These are phyloP conservation scores for Aspergillus nidulans DNA, from an alignment of 495 filamentous ascomycete genomes.

Conservation along the genomic window DNA sequence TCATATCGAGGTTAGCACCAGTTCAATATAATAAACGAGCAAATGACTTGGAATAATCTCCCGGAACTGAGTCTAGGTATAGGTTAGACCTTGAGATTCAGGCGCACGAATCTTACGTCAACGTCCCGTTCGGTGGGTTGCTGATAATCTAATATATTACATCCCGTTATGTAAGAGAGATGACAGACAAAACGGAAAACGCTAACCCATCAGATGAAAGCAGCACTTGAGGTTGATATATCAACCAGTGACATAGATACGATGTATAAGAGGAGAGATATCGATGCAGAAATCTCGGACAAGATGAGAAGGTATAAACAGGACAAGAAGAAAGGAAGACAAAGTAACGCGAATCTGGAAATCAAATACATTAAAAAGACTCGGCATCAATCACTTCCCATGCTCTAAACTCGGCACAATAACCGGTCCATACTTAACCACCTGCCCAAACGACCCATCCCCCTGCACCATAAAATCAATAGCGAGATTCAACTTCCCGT, in stretches of 20 bases:
- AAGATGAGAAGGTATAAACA: neutral
- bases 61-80: too few species aligned
- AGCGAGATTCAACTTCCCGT: slow-evolving; percentile 78
- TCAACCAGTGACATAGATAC: slow-evolving; percentile 1
- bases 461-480: slow-evolving; percentile 98
- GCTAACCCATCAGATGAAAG: neutral
- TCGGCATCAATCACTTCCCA: slow-evolving; percentile 41
- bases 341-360: neutral
- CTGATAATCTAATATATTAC: neutral
- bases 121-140: neutral
- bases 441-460: slow-evolving; percentile 68
- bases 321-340: neutral
- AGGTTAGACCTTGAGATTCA: too few species aligned
- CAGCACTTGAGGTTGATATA: neutral
- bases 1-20: too few species aligned
- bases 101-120: neutral
- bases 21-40: too few species aligned
- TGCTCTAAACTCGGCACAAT: slow-evolving; percentile 90
- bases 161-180: neutral
- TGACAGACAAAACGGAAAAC: neutral
- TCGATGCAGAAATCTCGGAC: neutral
- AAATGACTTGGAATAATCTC: too few species aligned
- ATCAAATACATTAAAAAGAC: slow-evolving; percentile 35
- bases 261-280: neutral
- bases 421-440: slow-evolving; percentile 95